Evolutionary conservation across 1,139 yeast genomes (phyloP), one percentile per base, ranked within the genome.

Genomic region (Arxiozyma telluris): DNA sequence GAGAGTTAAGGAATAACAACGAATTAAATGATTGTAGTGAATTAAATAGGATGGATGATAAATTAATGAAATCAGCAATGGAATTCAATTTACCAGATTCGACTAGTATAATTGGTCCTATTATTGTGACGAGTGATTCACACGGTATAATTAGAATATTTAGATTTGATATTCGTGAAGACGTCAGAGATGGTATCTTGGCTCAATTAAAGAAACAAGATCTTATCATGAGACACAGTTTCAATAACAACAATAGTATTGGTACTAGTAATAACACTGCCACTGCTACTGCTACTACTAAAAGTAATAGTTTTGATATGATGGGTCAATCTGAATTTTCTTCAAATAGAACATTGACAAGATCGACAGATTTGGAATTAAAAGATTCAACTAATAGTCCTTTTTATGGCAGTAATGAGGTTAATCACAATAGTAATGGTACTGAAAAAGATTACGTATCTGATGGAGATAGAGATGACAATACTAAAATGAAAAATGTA

Each of bases 101-200:
- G 44, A 56, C 60, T 9, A 65, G 67, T 44, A 64, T 65, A 11
- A 68, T 70, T 51, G 75, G 75, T 9, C 62, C 68, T 0, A 71
- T 73, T 34, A 79, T 90, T 39, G 84, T 90, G 1, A 83, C 96
- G 0, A 83, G 95, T 0, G 97, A 89, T 66, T 81, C 80, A 58
- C 70, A 73, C 44, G 97, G 97, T 0, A 61, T 77, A 5, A 86
- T 90, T 47, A 73, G 94, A 54, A 87, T 90, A 0, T 87, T 85
- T 66, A 76, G 97, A 60, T 87, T 87, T 58, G 97, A 90, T 68
- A 76, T 84, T 52, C 86, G 93, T 0, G 70, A 76, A 49, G 60
- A 63, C 12, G 67, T 72, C 18, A 63, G 81, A 41, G 70, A 71
- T 51, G 55, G 58, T 23, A 59, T 70, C 2, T 54, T 65, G n/a